Base-by-base conservation (phyloP, 345 rosid species). In the Arabidopsis thaliana region DNA sequence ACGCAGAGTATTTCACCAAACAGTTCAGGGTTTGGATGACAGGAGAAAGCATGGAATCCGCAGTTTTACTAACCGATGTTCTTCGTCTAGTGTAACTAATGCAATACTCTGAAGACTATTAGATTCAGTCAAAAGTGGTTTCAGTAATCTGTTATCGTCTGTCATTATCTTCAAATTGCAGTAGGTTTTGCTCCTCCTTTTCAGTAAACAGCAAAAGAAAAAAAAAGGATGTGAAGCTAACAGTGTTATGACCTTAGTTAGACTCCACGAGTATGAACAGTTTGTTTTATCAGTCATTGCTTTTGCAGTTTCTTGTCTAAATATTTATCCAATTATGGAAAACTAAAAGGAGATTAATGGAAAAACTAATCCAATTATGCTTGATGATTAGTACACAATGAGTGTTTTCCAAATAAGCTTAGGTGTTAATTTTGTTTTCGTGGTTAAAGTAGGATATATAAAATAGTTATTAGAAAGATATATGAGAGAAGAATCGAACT, bases 11-110 rank as follows among this genome's bases (percentile, higher is more conserved):
- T 76, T 91, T 93, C 75, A 78, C 79, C 33, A 42, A 75, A 1
- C 78, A 64, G 77, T 93, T 93, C 78, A 88, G 78, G 89, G 83
- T 91, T 49, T 91, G 96, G 97, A 86, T 74, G 87, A 59, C 38
- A 1, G 93, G 88, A 32, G 81, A 85, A 70, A 78, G 74, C 80
- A 75, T 14, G 42, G 65, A 69, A 13, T 73, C 82, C 1, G 90
- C 88, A 69, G 85, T 80, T 32, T 53, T 84, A 60, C 71, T 93
- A 74, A 69, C 50, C 13, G 79, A 82, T 24, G 59, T 87, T 55
- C 76, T 89, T 73, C 11, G 57, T 33, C 59, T 22, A 53, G 63
- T 58, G 20, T 50, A 66, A 50, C 24, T 37, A 44, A 73, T 7
- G 65, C 53, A 38, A 23, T 65, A 74, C 45, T 33, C 8, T 2